A percentile compares a stretch with the other conserved stretches of the same genome.
These are phyloP conservation scores for Silene noctiflora DNA, from an alignment of 179 eudicot genomes.

Conservation along the genomic window DNA sequence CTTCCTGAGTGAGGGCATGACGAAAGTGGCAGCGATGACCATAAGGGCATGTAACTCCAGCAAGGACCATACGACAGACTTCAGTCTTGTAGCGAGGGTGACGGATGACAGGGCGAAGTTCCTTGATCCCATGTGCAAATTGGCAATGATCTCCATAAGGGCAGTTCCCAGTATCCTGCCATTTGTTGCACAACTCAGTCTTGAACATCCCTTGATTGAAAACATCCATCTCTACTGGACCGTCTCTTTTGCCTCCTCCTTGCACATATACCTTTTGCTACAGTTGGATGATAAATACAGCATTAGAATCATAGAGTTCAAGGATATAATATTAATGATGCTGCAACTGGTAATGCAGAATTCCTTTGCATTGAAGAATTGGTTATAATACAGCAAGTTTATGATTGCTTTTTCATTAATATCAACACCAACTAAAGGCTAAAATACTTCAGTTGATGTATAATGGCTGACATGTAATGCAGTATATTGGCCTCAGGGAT, in stretches of 20 bases:
- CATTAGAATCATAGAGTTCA: neutral
- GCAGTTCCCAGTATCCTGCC: slow-evolving; percentile 65
- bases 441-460: neutral
- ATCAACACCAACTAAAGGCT: neutral
- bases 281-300: neutral
- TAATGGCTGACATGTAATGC: neutral
- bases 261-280: slow-evolving; percentile 47
- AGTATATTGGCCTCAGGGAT: neutral
- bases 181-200: slow-evolving; percentile 81
- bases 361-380: no score
- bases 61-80: slow-evolving; percentile 71
- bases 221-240: slow-evolving; percentile 61
- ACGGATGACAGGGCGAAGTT: slow-evolving; percentile 70
- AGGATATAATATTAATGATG: neutral
- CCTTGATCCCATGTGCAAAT: slow-evolving; percentile 64
- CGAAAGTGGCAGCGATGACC: slow-evolving; percentile 88
- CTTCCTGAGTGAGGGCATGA: slow-evolving; percentile 57
- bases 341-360: neutral
- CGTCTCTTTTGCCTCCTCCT: slow-evolving; percentile 43
- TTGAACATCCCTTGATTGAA: slow-evolving; percentile 74
- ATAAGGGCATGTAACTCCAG: slow-evolving; percentile 61
- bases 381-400: no score
- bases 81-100: slow-evolving; percentile 82
- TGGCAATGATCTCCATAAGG: slow-evolving; percentile 64
- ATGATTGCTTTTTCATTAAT: no score